These are phyloP conservation scores for Polytrichum commune DNA, from an alignment of 225 moss, liverwort and hornwort species.

Conservation along the genomic window DNA sequence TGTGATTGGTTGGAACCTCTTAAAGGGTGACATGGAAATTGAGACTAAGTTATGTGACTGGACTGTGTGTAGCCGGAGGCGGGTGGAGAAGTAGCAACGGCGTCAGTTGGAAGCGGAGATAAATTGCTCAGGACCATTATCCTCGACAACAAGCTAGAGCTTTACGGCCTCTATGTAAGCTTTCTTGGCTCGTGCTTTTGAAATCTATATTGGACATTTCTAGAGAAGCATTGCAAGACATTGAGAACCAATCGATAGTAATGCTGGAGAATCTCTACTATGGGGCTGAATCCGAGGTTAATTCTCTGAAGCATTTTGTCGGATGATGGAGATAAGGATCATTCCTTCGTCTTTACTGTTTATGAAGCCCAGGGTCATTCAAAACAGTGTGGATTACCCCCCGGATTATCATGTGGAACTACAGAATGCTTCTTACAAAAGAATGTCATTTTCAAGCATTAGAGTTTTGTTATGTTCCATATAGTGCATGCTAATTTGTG, in stretches of 20 bases:
- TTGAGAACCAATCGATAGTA: too few species aligned
- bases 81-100: slow-evolving; percentile 25
- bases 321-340: not conserved
- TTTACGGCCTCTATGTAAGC: slow-evolving; percentile 48
- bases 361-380: not conserved
- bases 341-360: not conserved
- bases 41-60: too few species aligned
- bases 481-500: too few species aligned
- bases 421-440: too few species aligned
- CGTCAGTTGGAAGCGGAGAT: slow-evolving; percentile 47
- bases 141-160: slow-evolving; percentile 50
- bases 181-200: not conserved
- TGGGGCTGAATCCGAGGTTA: not conserved
- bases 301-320: not conserved
- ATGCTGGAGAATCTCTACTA: not conserved
- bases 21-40: too few species aligned
- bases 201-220: not conserved
- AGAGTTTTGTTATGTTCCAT: too few species aligned
- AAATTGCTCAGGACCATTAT: slow-evolving; percentile 48
- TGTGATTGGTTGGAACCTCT: not conserved
- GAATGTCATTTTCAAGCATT: too few species aligned
- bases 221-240: not conserved
- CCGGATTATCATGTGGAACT: not conserved
- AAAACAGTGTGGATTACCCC: not conserved
- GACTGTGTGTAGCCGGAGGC: slow-evolving; percentile 27